A percentile compares a stretch with the other conserved stretches of the same genome.
Conservation (phyloP, 2,329 filamentous ascomycete species). For the Talaromyces islandicus region DNA sequence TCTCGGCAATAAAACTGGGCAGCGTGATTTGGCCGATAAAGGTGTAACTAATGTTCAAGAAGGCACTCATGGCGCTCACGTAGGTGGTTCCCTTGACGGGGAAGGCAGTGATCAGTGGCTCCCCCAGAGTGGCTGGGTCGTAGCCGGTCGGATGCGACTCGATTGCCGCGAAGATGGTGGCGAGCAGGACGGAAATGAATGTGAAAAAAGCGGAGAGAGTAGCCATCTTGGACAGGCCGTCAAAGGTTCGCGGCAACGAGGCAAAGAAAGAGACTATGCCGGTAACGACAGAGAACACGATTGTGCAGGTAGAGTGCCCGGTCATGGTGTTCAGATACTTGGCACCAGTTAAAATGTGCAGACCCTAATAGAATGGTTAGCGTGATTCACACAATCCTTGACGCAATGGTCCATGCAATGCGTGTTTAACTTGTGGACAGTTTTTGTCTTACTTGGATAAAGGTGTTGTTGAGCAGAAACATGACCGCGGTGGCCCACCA, state of each 20-base stretch:
- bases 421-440: background rate
- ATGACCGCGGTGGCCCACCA: conserved; percentile 68
- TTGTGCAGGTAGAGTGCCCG: conserved; percentile 65
- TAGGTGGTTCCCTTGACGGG: conserved; percentile 69
- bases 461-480: conserved; percentile 92
- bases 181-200: conserved; percentile 79
- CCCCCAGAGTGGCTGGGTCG: conserved; percentile 48
- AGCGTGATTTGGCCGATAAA: conserved; percentile 95
- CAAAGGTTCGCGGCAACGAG: conserved; percentile 81
- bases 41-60: conserved; percentile 92
- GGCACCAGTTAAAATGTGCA: conserved; percentile 78
- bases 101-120: conserved; percentile 62
- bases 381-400: background rate
- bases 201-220: conserved; percentile 79
- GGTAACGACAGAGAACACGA: conserved; percentile 70
- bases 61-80: conserved; percentile 75
- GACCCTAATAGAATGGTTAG: conserved; percentile 42
- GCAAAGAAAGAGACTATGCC: conserved; percentile 69
- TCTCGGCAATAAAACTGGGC: conserved; percentile 91
- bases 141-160: conserved; percentile 68
- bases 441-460: conserved; percentile 58
- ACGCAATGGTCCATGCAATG: background rate
- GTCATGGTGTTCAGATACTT: conserved; percentile 90
- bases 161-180: conserved; percentile 73
- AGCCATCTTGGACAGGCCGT: conserved; percentile 70